These are phyloP conservation scores for Auricularia sp. DNA, from an alignment of 768 basidiomycete genomes.

Conservation along the genomic window DNA sequence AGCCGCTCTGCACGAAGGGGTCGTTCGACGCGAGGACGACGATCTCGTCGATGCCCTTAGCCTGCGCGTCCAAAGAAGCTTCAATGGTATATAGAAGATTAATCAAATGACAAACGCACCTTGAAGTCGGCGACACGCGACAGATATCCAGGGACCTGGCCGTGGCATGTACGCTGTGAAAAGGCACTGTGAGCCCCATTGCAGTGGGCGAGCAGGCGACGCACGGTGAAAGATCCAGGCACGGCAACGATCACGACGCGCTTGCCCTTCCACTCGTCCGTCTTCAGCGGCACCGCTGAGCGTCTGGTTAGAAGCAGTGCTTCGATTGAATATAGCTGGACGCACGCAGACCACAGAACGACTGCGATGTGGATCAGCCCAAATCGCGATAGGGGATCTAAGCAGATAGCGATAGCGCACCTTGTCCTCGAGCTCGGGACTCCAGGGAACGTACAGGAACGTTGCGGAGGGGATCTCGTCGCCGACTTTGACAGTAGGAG, in stretches of 20 bases:
- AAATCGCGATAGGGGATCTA: not conserved
- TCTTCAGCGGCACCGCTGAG: constrained; percentile 42
- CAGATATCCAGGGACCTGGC: constrained; percentile 18
- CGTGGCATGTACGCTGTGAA: constrained; percentile 10
- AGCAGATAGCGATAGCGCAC: constrained; percentile 24
- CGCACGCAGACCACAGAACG: constrained; percentile 59
- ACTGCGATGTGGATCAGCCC: constrained; percentile 21
- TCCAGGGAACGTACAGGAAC: constrained; percentile 49
- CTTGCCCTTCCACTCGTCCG: constrained; percentile 67
- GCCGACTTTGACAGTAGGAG: constrained; percentile 34
- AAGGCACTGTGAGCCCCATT: not conserved
- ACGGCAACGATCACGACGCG: constrained; percentile 70
- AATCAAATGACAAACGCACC: not conserved
- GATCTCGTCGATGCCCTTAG: constrained; percentile 21
- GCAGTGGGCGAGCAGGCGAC: constrained; percentile 11
- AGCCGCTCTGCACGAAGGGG: constrained; percentile 17
- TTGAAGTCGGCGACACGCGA: constrained; percentile 25
- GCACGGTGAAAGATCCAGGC: constrained; percentile 72
- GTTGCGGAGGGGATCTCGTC: constrained; percentile 37
- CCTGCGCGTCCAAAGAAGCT: constrained; percentile 6
- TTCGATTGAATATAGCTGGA: constrained; percentile 1
- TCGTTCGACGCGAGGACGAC: constrained; percentile 14
- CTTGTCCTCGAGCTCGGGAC: constrained; percentile 50
- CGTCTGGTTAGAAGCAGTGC: no score
- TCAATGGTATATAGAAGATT: no score